Percentiles rank a stretch among this genome's conserved stretches.
Evolutionary conservation across 2,329 filamentous ascomycete genomes (phyloP).

Genomic region (Colletotrichum tropicale): DNA sequence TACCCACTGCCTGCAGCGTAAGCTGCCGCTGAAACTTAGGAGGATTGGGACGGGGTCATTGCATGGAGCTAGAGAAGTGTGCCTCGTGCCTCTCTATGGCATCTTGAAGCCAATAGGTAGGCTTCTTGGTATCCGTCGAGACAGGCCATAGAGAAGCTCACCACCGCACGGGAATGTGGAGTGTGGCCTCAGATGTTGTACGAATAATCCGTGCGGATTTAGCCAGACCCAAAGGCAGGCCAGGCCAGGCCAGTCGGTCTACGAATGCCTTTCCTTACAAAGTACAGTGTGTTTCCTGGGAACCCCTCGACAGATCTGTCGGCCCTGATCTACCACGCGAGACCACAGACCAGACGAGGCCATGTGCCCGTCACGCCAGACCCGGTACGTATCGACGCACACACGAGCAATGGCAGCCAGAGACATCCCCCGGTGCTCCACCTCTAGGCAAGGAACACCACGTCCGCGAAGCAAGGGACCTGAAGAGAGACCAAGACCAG

Average conservation of each 20-base stretch:
- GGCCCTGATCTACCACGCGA: conserved; percentile 17
- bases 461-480: conserved; percentile 15
- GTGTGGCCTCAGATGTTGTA: background rate
- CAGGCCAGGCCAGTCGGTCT: background rate
- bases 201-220: background rate
- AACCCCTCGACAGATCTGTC: conserved; percentile 7
- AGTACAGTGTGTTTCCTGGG: background rate
- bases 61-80: conserved; percentile 14
- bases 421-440: background rate
- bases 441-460: conserved; percentile 1
- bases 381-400: background rate
- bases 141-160: background rate
- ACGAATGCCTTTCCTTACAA: background rate
- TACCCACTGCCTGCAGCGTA: background rate
- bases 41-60: conserved; percentile 8
- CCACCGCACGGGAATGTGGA: background rate
- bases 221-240: background rate
- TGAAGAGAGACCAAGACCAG: background rate
- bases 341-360: conserved; percentile 14
- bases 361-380: conserved; percentile 15
- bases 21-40: conserved; percentile 16
- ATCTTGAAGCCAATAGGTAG: background rate
- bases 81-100: background rate
- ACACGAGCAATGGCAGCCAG: background rate
- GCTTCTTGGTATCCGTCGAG: background rate